Percentiles rank a stretch among this genome's conserved stretches.
Conservation (phyloP, 495 filamentous ascomycete species). For the Lasiosphaeria ovina region DNA sequence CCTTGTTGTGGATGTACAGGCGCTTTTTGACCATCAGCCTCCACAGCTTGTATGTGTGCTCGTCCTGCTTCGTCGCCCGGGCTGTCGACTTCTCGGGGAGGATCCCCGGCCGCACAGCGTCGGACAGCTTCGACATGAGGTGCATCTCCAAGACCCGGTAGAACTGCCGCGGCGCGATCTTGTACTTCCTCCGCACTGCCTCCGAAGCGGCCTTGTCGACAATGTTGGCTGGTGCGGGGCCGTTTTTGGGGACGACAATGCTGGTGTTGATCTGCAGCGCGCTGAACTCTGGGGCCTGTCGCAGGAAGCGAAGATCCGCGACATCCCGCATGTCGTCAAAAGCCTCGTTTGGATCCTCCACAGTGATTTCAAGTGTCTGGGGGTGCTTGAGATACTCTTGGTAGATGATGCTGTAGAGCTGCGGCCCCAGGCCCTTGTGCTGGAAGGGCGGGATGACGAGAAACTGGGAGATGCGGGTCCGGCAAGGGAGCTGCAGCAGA, state of each 20-base stretch:
- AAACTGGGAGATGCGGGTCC: conserved; percentile 90
- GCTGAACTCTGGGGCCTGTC: conserved; percentile 49
- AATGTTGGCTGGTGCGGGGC: conserved; percentile 58
- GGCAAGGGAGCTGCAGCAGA: conserved; percentile 52
- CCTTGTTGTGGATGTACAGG: conserved; percentile 73
- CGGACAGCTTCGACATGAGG: conserved; percentile 71
- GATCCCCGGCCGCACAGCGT: conserved; percentile 53
- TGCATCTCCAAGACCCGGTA: conserved; percentile 82
- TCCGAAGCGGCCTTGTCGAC: conserved; percentile 57
- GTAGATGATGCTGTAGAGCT: conserved; percentile 79
- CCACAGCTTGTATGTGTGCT: conserved; percentile 72
- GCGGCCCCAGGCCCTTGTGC: conserved; percentile 69
- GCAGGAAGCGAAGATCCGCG: conserved; percentile 71
- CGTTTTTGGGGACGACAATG: conserved; percentile 34
- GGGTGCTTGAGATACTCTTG: conserved; percentile 57
- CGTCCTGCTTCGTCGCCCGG: conserved; percentile 32
- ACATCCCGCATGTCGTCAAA: conserved; percentile 90
- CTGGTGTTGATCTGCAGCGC: conserved; percentile 51
- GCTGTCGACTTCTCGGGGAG: conserved; percentile 21
- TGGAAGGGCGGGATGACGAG: conserved; percentile 89
- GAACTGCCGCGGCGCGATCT: conserved; percentile 88
- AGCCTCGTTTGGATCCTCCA: conserved; percentile 93
- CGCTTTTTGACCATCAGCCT: conserved; percentile 77
- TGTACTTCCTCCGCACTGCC: conserved; percentile 60
- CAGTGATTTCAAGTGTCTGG: conserved; percentile 76